Base-by-base conservation (phyloP, 352 stramenopile species). In the Phytophthora macrochlamydospora region DNA sequence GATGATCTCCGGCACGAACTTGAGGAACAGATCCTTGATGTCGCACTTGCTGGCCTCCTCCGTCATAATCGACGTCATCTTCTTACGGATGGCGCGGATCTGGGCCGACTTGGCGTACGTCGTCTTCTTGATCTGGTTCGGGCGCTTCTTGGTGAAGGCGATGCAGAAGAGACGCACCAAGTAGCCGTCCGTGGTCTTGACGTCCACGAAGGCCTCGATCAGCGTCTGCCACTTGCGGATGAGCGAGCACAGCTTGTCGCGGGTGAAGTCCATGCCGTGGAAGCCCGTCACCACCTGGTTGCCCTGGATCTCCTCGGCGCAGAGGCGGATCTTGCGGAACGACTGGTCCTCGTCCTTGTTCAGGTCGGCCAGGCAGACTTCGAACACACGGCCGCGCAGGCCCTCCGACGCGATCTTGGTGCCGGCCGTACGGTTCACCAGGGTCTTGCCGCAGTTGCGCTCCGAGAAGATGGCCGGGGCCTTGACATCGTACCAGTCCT, bases 211-310 rank as follows among this genome's bases (percentile, higher is more conserved):
- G 29, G 91, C 97, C 81, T 99, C 98, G 69, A 99, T 99, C 52
- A 99, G 93, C 53, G 96, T 98, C 86, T 99, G 89, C 96, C 98
- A 99, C 94, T 99, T 99, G 87, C 98, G 98, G 86, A 99, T 99
- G 57, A 99, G 90, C 77, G 94, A 99, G 92, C 97, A 99, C 62
- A 99, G 92, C 90, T 99, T 99, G 84, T 99, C 98, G 71, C 98
- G 97, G 56, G 93, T 97, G 60, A 97, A 92, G 75, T 95, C 87
- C 89, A 98, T 97, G 78, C 93, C 92, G 81, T 98, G 90, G 85
- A 96, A 96, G 55, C 87, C 85, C 50, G 89, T 97, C 44, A 97
- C 67, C 61, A 94, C 71, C 75, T 93, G 78, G 68, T 83, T 92
- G 74, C 88, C 89, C 76, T 95, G 97, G 59, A 99, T 95, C 83